These are phyloP conservation scores for Straminergon stramineum DNA, from an alignment of 225 moss, liverwort and hornwort genomes.

Conservation along the genomic window DNA sequence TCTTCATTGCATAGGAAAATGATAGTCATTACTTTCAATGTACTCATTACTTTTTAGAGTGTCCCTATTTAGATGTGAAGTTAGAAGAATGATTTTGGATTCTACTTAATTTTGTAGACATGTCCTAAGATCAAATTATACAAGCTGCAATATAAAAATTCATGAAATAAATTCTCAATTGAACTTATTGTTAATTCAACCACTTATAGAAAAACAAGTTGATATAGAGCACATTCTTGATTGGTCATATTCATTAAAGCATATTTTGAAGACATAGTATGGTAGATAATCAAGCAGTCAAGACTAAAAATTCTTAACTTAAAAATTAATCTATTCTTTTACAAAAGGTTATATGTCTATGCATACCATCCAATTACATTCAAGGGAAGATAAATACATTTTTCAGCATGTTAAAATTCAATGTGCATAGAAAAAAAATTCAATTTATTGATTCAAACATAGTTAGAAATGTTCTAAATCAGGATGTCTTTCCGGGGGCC, in stretches of 20 bases:
- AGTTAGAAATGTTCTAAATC: constrained; percentile 1
- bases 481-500: not conserved
- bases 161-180: not conserved
- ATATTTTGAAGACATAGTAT: too few relatives aligned
- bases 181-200: not conserved
- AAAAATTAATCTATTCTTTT: not conserved
- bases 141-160: not conserved
- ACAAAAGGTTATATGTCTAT: not conserved
- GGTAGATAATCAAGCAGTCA: rapidly evolving
- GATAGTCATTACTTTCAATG: too few relatives aligned
- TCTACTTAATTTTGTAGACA: too few relatives aligned
- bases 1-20: too few relatives aligned
- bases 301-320: not conserved
- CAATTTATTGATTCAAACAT: not conserved
- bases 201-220: not conserved
- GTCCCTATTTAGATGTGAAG: too few relatives aligned
- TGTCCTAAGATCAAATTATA: too few relatives aligned
- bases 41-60: too few relatives aligned
- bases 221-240: not conserved
- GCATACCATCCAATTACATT: not conserved
- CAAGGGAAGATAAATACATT: not conserved
- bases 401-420: not conserved
- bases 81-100: too few relatives aligned
- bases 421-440: not conserved
- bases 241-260: not conserved